Conservation (phyloP, 148 eudicot species). For the Rhododendron vialii region DNA sequence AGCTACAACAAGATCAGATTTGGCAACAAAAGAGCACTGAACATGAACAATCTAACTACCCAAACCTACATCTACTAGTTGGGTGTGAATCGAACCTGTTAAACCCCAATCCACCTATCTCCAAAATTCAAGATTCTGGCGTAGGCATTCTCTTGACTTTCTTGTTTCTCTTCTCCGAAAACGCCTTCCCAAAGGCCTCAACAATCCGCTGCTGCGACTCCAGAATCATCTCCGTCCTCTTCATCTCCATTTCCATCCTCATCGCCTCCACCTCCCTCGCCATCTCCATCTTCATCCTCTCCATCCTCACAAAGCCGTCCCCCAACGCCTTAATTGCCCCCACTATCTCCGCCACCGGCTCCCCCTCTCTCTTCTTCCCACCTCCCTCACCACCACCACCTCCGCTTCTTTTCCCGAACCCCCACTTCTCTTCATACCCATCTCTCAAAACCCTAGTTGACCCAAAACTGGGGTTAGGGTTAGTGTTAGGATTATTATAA, state of each 20-base stretch:
- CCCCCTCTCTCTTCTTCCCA: constrained; percentile 18
- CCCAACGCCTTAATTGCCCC: constrained; percentile 49
- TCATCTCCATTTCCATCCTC: constrained; percentile 82
- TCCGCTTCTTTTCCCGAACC: constrained; percentile 1
- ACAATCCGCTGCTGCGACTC: constrained; percentile 59
- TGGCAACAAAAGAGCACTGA: background rate
- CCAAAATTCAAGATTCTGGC: constrained; percentile 8
- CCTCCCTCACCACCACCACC: constrained; percentile 3
- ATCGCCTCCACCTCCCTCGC: constrained; percentile 53
- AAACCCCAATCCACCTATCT: background rate
- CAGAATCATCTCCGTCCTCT: constrained; percentile 56
- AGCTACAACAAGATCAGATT: background rate
- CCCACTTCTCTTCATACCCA: constrained; percentile 2
- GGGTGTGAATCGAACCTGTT: background rate
- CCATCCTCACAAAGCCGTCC: constrained; percentile 67
- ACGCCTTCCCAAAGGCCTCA: constrained; percentile 37
- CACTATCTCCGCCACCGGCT: constrained; percentile 46
- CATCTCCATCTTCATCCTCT: constrained; percentile 75
- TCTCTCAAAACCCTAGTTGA: constrained; percentile 18
- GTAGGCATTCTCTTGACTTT: constrained; percentile 19
- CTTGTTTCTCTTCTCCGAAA: constrained; percentile 25
- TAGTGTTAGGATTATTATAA: constrained; percentile 7
- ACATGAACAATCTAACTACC: background rate
- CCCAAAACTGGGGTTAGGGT: constrained; percentile 14
- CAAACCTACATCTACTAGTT: background rate